phyloP scores from a whole-genome alignment of 2,329 filamentous ascomycete species.

The Stemphylium vesicarium region DNA sequence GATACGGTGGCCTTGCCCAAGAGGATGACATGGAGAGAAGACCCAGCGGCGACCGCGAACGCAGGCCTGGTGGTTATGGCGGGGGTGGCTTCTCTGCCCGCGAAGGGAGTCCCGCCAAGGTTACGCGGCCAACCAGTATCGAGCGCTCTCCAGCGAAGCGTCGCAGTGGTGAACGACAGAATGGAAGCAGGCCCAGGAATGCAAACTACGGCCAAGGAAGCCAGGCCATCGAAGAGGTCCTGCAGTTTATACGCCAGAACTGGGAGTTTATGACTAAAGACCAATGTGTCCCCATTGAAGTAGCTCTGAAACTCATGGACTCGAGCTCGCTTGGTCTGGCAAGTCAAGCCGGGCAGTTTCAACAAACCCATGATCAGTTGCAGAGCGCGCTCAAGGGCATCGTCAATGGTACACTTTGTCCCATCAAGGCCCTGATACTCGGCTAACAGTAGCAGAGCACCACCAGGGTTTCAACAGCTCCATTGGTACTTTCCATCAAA shows the following conservation, averaged over 20 bases:
- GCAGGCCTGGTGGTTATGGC: slow-evolving; percentile 48
- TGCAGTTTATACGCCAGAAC: slow-evolving; percentile 83
- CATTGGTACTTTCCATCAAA: slow-evolving; percentile 98
- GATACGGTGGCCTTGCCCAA: slow-evolving; percentile 38
- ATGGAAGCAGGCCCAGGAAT: slow-evolving; percentile 35
- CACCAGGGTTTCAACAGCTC: slow-evolving; percentile 99
- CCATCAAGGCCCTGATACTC: not conserved
- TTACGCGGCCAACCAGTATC: slow-evolving; percentile 48
- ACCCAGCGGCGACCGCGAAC: slow-evolving; percentile 31
- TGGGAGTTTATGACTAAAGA: slow-evolving; percentile 92
- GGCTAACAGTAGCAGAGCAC: slow-evolving; percentile 66
- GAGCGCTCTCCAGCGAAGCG: slow-evolving; percentile 52
- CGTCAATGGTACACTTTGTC: slow-evolving; percentile 68
- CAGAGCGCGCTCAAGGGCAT: slow-evolving; percentile 92
- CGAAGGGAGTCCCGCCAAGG: slow-evolving; percentile 35
- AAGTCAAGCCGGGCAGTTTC: slow-evolving; percentile 84
- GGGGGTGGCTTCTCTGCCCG: slow-evolving; percentile 29
- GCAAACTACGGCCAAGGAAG: slow-evolving; percentile 48
- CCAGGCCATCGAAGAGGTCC: slow-evolving; percentile 62
- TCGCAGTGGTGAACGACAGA: slow-evolving; percentile 48
- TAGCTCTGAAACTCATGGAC: slow-evolving; percentile 94
- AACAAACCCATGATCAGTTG: slow-evolving; percentile 83
- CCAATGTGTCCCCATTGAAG: slow-evolving; percentile 89
- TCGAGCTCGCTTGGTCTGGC: slow-evolving; percentile 90
- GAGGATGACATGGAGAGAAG: slow-evolving; percentile 31